Conservation (phyloP, 2,329 filamentous ascomycete genomes). For the Ophiosphaerella narmari region DNA sequence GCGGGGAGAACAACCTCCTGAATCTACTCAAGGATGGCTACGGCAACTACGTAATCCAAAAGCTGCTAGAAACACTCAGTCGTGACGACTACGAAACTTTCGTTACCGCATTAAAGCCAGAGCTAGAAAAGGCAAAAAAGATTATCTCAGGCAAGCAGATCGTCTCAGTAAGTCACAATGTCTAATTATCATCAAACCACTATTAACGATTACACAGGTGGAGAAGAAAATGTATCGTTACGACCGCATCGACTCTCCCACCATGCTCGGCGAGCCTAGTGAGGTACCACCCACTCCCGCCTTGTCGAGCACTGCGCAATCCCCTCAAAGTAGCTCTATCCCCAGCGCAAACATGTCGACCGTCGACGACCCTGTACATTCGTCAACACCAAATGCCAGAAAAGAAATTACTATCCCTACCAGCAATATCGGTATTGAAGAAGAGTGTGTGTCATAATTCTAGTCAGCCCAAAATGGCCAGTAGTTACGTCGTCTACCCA, state of each 20-base stretch:
- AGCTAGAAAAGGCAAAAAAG: slow-evolving; percentile 52
- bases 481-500: neutral
- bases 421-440: slow-evolving; percentile 24
- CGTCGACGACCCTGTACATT: slow-evolving; percentile 49
- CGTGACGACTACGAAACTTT: slow-evolving; percentile 50
- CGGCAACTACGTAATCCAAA: slow-evolving; percentile 96
- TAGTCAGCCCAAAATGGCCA: neutral
- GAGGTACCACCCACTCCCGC: slow-evolving; percentile 61
- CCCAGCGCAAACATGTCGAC: slow-evolving; percentile 67
- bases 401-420: slow-evolving; percentile 10
- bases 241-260: slow-evolving; percentile 38
- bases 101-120: slow-evolving; percentile 49
- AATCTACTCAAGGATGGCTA: slow-evolving; percentile 86
- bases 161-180: slow-evolving; percentile 36
- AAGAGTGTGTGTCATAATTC: slow-evolving; percentile 13
- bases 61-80: slow-evolving; percentile 64
- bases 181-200: neutral
- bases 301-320: slow-evolving; percentile 71
- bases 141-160: slow-evolving; percentile 51
- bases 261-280: slow-evolving; percentile 24
- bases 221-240: slow-evolving; percentile 57
- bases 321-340: slow-evolving; percentile 68
- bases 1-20: slow-evolving; percentile 72
- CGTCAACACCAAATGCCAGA: slow-evolving; percentile 14
- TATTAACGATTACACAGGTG: slow-evolving; percentile 35